Evolutionary conservation across 257 asterid genomes (phyloP), one percentile per base, ranked within the genome.

Genomic region (Knoxia roxburghii): DNA sequence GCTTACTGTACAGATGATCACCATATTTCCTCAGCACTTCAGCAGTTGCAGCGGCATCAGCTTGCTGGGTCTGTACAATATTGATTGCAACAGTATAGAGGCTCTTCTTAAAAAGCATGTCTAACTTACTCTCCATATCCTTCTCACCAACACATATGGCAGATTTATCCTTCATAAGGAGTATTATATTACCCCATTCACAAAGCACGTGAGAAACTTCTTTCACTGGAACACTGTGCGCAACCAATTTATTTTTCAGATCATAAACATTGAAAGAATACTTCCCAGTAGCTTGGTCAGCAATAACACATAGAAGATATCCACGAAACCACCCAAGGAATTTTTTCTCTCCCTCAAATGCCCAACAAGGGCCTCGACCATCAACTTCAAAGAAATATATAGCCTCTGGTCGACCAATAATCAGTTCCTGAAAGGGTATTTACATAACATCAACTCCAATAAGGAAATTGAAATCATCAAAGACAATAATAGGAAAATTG

Each of bases 361-460:
- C 96, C 97, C 97, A 93, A 76, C 99, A 93, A 66, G 97, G 99
- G 66, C 99, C 99, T 55, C 99, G 90, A 21, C 98, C 98, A 78
- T 93, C 98, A 78, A 87, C 89, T 78, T 93, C 96, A 73, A 88
- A 93, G 70, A 93, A 93, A 79, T 85, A 93, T 64, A 93, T 84
- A 56, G 98, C 98, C 88, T 93, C 98, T 51, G 86, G 84, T 55
- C 95, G 94, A 73, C 98, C 98, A 69, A 93, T 82, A 69, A 93
- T 90, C 79, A 93, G 84, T 81, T 90, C 96, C 98, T 92, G 81
- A 75, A 67, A 76, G 41, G 50, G 55, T 57, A 55, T 33, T 45
- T 26, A 27, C 55, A n/a, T 43, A 62, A n/a, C 51, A 27, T 37
- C 30, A 14, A 14, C 35, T 58, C 21, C 51, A n/a, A 35, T 24